Percentiles rank a stretch among this genome's conserved stretches.
Evolutionary conservation across 2,329 filamentous ascomycete species (phyloP).

Genomic region (Diplodia sapinea): DNA sequence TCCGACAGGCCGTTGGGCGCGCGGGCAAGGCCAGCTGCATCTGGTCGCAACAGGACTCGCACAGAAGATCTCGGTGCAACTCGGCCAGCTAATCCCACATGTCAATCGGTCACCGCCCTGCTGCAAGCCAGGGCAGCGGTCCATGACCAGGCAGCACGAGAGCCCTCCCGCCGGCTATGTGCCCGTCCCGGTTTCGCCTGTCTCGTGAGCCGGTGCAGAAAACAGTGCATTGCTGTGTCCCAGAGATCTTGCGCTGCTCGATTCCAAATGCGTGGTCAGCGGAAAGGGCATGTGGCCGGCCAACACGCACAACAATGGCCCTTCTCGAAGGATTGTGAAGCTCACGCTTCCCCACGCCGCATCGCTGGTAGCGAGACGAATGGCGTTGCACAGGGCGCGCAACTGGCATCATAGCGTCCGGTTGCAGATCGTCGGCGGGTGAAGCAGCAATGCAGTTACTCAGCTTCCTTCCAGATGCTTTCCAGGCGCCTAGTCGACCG

Average conservation of each 20-base stretch:
- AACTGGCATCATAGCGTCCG: conserved; percentile 22
- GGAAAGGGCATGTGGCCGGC: neutral
- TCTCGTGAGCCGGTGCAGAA: conserved; percentile 32
- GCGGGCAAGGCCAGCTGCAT: conserved; percentile 27
- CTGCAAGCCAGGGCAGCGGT: conserved; percentile 29
- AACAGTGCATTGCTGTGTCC: conserved; percentile 20
- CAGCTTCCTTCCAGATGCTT: conserved; percentile 17
- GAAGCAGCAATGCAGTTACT: conserved; percentile 24
- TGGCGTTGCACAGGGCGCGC: conserved; percentile 27
- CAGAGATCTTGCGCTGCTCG: conserved; percentile 16
- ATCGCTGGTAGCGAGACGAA: conserved; percentile 29
- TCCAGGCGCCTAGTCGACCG: conserved; percentile 22
- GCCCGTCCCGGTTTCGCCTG: conserved; percentile 29
- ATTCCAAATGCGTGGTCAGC: conserved; percentile 31
- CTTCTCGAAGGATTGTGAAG: conserved; percentile 17
- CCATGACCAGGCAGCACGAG: conserved; percentile 22
- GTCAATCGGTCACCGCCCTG: conserved; percentile 24
- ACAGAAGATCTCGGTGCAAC: conserved; percentile 30
- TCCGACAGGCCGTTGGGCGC: conserved; percentile 28
- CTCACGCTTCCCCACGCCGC: conserved; percentile 21
- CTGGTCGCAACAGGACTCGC: conserved; percentile 31
- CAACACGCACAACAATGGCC: conserved; percentile 1
- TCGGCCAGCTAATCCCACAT: conserved; percentile 28
- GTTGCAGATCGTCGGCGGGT: conserved; percentile 22
- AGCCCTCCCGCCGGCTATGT: conserved; percentile 27